A percentile compares a stretch with the other conserved stretches of the same genome.
These are phyloP conservation scores for Termitomyces sp. DNA, from an alignment of 768 basidiomycete genomes.

Conservation along the genomic window DNA sequence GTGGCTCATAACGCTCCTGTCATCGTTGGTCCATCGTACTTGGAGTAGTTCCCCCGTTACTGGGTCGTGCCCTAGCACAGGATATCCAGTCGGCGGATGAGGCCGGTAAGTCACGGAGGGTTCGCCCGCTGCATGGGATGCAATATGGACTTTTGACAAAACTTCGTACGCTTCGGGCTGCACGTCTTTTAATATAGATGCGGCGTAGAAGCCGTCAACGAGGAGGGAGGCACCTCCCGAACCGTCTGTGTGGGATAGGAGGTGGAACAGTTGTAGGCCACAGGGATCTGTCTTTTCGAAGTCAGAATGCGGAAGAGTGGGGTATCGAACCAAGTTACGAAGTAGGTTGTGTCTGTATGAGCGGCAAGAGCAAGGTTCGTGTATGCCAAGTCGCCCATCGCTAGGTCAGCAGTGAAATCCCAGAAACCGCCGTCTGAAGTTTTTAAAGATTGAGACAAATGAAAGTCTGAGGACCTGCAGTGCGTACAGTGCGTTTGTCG, in stretches of 20 bases:
- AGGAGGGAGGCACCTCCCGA: slow-evolving; percentile 86
- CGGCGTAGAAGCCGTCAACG: slow-evolving; percentile 93
- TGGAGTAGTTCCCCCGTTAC: slow-evolving; percentile 57
- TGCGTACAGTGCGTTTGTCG: slow-evolving; percentile 80
- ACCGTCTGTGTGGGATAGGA: slow-evolving; percentile 78
- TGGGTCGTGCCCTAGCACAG: slow-evolving; percentile 65
- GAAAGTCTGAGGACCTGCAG: slow-evolving; percentile 21
- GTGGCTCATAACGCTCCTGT: slow-evolving; percentile 74
- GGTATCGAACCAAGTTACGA: slow-evolving; percentile 34
- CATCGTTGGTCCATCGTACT: slow-evolving; percentile 93
- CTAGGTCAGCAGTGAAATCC: slow-evolving; percentile 92
- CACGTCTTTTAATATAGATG: slow-evolving; percentile 67
- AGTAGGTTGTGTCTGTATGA: slow-evolving; percentile 70
- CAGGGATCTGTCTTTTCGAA: slow-evolving; percentile 75
- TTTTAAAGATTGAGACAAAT: background rate
- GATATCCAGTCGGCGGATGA: slow-evolving; percentile 53
- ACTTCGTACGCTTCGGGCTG: slow-evolving; percentile 67
- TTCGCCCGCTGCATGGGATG: slow-evolving; percentile 89
- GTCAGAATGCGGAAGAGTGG: background rate
- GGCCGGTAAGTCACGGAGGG: slow-evolving; percentile 48
- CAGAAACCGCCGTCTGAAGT: slow-evolving; percentile 85
- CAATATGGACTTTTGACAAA: slow-evolving; percentile 62
- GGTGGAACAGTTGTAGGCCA: slow-evolving; percentile 94
- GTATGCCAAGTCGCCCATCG: slow-evolving; percentile 93
- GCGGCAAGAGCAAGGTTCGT: slow-evolving; percentile 82